Conservation (phyloP, 192 early-diverging fungal genomes). For the Hyaloraphidium curvatum region DNA sequence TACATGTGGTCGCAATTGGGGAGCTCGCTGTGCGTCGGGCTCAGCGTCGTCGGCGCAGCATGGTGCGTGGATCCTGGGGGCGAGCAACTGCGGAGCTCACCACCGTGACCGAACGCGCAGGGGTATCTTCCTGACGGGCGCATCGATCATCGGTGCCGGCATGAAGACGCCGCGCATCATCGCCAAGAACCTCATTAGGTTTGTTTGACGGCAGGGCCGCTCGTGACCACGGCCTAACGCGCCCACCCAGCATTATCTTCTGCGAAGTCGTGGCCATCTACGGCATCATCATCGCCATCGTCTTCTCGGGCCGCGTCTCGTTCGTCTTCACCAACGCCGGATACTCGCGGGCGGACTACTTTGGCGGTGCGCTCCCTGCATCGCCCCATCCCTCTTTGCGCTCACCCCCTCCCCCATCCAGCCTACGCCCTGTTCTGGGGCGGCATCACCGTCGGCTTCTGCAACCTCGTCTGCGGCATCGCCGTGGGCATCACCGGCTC, state of each 20-base stretch:
- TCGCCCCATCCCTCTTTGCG: no score
- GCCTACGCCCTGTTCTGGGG: slow-evolving; percentile 91
- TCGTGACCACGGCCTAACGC: not conserved
- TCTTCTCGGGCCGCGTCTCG: slow-evolving; percentile 72
- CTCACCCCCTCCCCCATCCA: slow-evolving; percentile 13
- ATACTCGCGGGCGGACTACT: slow-evolving; percentile 42
- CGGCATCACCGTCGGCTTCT: slow-evolving; percentile 82
- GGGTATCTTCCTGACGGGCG: slow-evolving; percentile 92
- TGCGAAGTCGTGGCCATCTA: slow-evolving; percentile 99
- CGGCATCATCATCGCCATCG: slow-evolving; percentile 95
- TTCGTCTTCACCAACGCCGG: slow-evolving; percentile 23
- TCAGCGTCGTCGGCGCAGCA: slow-evolving; percentile 81
- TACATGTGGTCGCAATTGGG: slow-evolving; percentile 80
- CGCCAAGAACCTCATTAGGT: slow-evolving; percentile 92
- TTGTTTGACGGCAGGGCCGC: not conserved
- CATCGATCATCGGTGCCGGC: slow-evolving; percentile 69
- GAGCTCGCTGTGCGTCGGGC: slow-evolving; percentile 61
- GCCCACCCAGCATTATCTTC: slow-evolving; percentile 65
- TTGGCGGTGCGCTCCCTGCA: slow-evolving; percentile 55
- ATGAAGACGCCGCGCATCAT: slow-evolving; percentile 79
- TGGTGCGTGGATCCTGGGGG: slow-evolving; percentile 32
- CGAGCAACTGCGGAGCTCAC: no score
- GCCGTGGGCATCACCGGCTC: slow-evolving; percentile 84
- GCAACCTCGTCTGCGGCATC: slow-evolving; percentile 84
- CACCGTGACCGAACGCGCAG: no score